Conservation (phyloP, 106 monocot genomes). For the Gastrodia elata region DNA sequence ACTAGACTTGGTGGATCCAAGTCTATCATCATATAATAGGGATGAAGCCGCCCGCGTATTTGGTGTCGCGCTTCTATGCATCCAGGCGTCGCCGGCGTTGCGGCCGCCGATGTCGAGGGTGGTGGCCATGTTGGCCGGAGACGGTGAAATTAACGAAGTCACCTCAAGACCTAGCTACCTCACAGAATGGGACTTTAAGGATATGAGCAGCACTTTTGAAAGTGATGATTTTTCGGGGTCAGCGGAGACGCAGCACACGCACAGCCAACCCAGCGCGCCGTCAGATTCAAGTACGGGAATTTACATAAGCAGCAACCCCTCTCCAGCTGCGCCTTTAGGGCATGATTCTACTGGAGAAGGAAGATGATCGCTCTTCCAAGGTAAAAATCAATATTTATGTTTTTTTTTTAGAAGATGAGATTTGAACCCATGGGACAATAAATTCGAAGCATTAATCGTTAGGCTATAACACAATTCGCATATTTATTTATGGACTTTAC, state of each 20-base stretch:
- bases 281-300: neutral
- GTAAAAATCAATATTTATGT: neutral
- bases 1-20: conserved; percentile 57
- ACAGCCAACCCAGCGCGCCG: conserved; percentile 9
- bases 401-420: too few species aligned
- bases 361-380: neutral
- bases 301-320: neutral
- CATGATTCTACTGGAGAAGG: neutral
- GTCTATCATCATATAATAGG: conserved; percentile 21
- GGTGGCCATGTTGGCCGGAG: conserved; percentile 81
- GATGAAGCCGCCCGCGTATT: conserved; percentile 41
- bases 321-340: neutral
- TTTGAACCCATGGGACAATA: too few species aligned
- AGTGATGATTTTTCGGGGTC: conserved; percentile 13
- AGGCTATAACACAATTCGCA: too few species aligned
- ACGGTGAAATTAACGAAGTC: conserved; percentile 44
- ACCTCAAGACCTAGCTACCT: conserved; percentile 55
- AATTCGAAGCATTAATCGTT: too few species aligned
- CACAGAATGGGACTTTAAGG: conserved; percentile 67
- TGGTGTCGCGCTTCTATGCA: conserved; percentile 72
- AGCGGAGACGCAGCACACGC: neutral
- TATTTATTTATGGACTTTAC: too few species aligned
- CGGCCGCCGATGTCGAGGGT: conserved; percentile 82
- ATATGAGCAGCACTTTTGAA: conserved; percentile 21
- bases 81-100: conserved; percentile 48